Base-by-base conservation (phyloP, 352 stramenopile species). In the Pelagophyceae sp. region DNA sequence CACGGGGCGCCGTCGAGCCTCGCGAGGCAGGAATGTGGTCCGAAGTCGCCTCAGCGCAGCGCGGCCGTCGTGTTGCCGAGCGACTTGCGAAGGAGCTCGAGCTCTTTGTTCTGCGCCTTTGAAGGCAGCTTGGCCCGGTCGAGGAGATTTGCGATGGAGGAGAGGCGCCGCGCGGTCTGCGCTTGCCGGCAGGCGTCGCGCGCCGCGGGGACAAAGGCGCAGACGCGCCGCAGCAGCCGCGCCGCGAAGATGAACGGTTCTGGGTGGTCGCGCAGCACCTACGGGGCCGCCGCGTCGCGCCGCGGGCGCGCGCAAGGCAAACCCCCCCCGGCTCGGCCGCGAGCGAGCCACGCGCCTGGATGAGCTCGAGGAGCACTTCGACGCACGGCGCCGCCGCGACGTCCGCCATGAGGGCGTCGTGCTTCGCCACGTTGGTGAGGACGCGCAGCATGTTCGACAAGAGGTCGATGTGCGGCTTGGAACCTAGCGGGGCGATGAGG, bases 331-430 rank as follows among this genome's bases (percentile, higher is more conserved):
- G n/a, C n/a, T n/a, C n/a, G n/a, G 74, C 95, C 90, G 60, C 90
- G 90, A n/a, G n/a, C n/a, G 79, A 98, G 96, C 76, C n/a, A n/a
- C n/a, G n/a, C n/a, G 97, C 94, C 81, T 98, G 94, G 76, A 98
- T 81, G 64, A 98, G 80, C 78, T 98, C 93, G 20, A 97, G 87
- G 23, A 98, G 87, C 58, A 91, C 86, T 76, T 97, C 89, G 25
- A 94, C 86, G 37, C 86, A 86, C 37, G 83, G 77, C n/a, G 90
- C 84, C 40, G 80, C 86, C 60, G 91, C 86, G 37, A 87, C 78
- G 71, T 79, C 82, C 80, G 27, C 85, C 76, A 82, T 77, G 50
- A 85, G 75, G 31, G 75, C 69, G 64, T 83, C 77, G 82, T 96
- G 91, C 54, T 86, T 78, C 31, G 89, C 88, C 75, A 98, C 81